Evolutionary conservation across 2,329 filamentous ascomycete species (phyloP), one percentile per base, ranked within the genome.

Genomic region (Reticulascus tulasneorum): DNA sequence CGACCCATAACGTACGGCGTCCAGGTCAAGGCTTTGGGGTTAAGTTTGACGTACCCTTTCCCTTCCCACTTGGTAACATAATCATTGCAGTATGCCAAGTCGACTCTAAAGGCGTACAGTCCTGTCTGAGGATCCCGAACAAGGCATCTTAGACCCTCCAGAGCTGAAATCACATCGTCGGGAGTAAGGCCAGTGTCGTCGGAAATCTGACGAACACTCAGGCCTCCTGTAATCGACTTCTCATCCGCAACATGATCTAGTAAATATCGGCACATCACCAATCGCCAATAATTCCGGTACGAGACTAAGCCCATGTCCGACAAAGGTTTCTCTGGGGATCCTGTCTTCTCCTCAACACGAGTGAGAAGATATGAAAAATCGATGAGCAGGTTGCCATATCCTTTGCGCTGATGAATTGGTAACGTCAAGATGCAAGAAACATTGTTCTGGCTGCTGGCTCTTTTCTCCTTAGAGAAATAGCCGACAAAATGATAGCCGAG

Each of bases 391-490:
- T 96, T 91, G 6, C 94, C 93, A 50, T 97, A 98, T 38, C 93
- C 93, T 60, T 96, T 95, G 37, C 94, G 83, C 65, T 96, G 91
- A 56, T 97, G 93, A 36, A 97, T 96, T 0, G 93, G 93, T 24
- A 98, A 69, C 5, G 94, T 95, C 30, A 98, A 68, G 49, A 98
- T 98, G 61, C 93, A 98, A 8, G 89, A 96, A 30, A 98, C 93
- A 47, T 98, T 98, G 61, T 98, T 97, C 50, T 90, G 84, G 43
- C 89, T 94, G 60, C 87, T 91, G 3, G 88, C 84, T 27, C 94
- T 77, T 64, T 98, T 98, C 64, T 98, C 93, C 59, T 98, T 98
- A 33, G 93, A 97, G 53, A 98, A 98, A 57, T 98, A 98, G n/a
- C 93, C 93, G 18, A 97, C 91, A 49, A 98, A 93, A 57, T 96